Base-by-base conservation (phyloP, 1,284 basidiomycete species). In the Puccinia triticina region DNA sequence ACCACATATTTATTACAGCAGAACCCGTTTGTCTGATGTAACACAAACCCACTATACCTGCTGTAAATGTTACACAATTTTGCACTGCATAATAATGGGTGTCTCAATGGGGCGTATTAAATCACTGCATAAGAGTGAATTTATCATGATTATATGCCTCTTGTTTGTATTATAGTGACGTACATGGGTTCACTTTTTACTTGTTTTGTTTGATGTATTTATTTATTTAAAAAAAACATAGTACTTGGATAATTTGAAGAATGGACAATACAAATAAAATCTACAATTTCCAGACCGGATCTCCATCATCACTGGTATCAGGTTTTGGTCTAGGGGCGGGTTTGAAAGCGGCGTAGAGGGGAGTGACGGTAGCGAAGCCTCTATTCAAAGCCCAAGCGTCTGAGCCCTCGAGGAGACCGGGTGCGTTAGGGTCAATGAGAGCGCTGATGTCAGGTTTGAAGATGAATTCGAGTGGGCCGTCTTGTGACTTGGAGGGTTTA, bases 371-470 rank as follows among this genome's bases (percentile, higher is more conserved):
- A 73, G 48, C 50, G 40, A 71, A 80, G 29, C 77, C 77, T 72
- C 67, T 71, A 72, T 80, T 80, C 29, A 80, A 55, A 53, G 67
- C 66, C 66, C 67, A 80, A 43, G 77, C 77, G 57, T 80, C 77
- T 12, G 66, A 57, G 48, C 77, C 66, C 32, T 57, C 23, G n/a
- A 59, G 50, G 40, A 55, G 67, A 18, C 71, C 34, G n/a, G 67
- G 66, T 10, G 66, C 66, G 53, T 80, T 57, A 29, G 77, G 77
- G 40, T 80, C 77, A 29, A 80, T 57, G 16, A 80, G 55, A 18
- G 77, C 48, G 64, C 77, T 72, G 67, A 80, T 80, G 55, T 80
- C 67, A 16, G 77, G 77, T 61, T 80, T 80, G 57, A 80, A 80
- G 67, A 72, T 18, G 55, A 80, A 80, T 29, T 80, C 67, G 37